Conservation (phyloP, 371 early-diverging fungal genomes). For the Homolaphlyctis polyrhiza region DNA sequence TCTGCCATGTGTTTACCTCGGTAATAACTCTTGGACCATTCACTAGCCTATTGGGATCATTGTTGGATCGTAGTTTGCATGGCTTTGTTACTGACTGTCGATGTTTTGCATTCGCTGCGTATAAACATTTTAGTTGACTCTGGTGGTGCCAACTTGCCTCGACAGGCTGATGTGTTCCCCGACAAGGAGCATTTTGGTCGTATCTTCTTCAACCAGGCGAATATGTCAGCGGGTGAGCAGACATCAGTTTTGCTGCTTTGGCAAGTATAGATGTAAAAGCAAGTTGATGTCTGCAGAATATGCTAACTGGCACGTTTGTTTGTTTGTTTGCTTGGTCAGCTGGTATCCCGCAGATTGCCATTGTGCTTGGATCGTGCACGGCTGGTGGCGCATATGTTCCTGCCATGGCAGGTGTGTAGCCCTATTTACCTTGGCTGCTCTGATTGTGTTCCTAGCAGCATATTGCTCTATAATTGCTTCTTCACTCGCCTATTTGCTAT, state of each 20-base stretch:
- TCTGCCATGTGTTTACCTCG: slow-evolving; percentile 93
- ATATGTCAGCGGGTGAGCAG: slow-evolving; percentile 66
- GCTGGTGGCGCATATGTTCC: slow-evolving; percentile 98
- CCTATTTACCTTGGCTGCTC: neutral
- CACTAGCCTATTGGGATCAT: neutral
- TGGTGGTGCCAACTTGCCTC: slow-evolving; percentile 94
- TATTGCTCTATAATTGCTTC: no score
- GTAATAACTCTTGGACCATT: slow-evolving; percentile 28
- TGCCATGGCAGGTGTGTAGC: slow-evolving; percentile 76
- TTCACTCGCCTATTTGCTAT: no score
- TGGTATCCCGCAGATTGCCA: slow-evolving; percentile 93
- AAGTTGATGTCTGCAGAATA: neutral
- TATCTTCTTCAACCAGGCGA: slow-evolving; percentile 93
- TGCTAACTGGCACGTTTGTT: slow-evolving; percentile 1
- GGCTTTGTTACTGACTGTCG: neutral
- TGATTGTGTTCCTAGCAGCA: neutral
- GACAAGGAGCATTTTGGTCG: slow-evolving; percentile 97
- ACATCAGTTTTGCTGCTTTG: neutral
- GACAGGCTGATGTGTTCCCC: slow-evolving; percentile 93
- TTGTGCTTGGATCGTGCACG: slow-evolving; percentile 97
- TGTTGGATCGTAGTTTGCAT: neutral
- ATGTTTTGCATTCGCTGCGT: neutral
- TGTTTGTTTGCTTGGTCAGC: slow-evolving; percentile 8
- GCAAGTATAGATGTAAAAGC: neutral
- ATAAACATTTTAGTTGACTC: slow-evolving; percentile 72